A percentile compares a stretch with the other conserved stretches of the same genome.
These are phyloP conservation scores for Yamagishiella unicocca DNA, from an alignment of 139 green algal species.

Conservation along the genomic window DNA sequence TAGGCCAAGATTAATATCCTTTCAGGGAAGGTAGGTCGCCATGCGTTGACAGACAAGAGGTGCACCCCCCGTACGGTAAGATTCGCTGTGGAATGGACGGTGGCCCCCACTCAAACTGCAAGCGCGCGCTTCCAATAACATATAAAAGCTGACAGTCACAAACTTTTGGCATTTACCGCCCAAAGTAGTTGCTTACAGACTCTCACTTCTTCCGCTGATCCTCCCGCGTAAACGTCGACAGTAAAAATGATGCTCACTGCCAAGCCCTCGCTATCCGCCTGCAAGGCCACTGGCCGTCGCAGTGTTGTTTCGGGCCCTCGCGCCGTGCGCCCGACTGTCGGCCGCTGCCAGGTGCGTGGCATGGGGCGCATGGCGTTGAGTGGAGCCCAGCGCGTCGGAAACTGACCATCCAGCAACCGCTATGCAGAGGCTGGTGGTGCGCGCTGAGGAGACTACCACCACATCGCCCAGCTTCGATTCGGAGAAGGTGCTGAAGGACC, in stretches of 20 bases:
- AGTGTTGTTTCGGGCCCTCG: not conserved
- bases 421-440: constrained; percentile 40
- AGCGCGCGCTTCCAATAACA: not conserved
- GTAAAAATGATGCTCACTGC: constrained; percentile 38
- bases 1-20: not conserved
- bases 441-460: constrained; percentile 20
- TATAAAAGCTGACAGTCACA: too few species aligned
- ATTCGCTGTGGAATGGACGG: constrained; percentile 15
- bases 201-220: constrained; percentile 31
- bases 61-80: not conserved
- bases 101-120: not conserved
- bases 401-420: not conserved
- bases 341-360: constrained; percentile 30
- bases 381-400: not conserved
- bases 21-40: too few species aligned
- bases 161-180: too few species aligned
- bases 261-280: not conserved
- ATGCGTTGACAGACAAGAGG: too few species aligned
- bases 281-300: constrained; percentile 4
- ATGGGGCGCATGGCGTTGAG: not conserved
- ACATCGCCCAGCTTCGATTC: constrained; percentile 59
- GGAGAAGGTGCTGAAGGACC: constrained; percentile 81
- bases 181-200: too few species aligned
- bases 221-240: not conserved
- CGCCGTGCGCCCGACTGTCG: constrained; percentile 4